Percentiles rank a stretch among this genome's conserved stretches.
These are phyloP conservation scores for Botrytis tulipae DNA, from an alignment of 2,329 filamentous ascomycete genomes.

Conservation along the genomic window DNA sequence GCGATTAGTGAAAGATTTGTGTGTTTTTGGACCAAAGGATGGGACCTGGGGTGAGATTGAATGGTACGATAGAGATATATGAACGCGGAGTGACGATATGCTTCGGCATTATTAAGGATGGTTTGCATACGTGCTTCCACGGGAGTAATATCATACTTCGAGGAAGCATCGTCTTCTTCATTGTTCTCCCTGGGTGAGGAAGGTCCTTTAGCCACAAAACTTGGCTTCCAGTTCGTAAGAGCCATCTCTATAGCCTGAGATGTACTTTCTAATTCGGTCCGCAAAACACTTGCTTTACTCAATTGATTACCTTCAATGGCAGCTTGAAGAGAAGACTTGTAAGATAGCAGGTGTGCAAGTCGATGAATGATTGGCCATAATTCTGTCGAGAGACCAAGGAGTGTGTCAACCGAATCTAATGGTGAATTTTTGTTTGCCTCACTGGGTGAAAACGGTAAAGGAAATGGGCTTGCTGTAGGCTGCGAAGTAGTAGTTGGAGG, in stretches of 20 bases:
- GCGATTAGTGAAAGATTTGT: constrained; percentile 50
- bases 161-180: background rate
- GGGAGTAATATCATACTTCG: constrained; percentile 4
- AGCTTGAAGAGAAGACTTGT: constrained; percentile 52
- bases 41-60: constrained; percentile 46
- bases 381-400: constrained; percentile 60
- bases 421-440: constrained; percentile 43
- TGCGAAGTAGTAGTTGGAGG: constrained; percentile 53
- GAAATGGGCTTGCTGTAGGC: constrained; percentile 47
- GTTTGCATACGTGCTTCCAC: constrained; percentile 29
- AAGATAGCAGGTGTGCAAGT: constrained; percentile 53
- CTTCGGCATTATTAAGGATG: constrained; percentile 48
- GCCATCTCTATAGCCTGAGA: constrained; percentile 55
- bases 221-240: constrained; percentile 55
- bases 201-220: constrained; percentile 43
- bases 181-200: constrained; percentile 17
- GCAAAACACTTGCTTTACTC: constrained; percentile 33
- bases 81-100: constrained; percentile 49
- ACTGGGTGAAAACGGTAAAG: constrained; percentile 49
- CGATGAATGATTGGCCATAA: constrained; percentile 64
- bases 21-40: constrained; percentile 54
- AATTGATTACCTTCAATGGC: constrained; percentile 45
- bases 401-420: constrained; percentile 47
- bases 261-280: constrained; percentile 39
- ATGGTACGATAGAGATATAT: constrained; percentile 45